These are phyloP conservation scores for Tremella mesenterica DNA, from an alignment of 768 basidiomycete genomes.

Conservation along the genomic window DNA sequence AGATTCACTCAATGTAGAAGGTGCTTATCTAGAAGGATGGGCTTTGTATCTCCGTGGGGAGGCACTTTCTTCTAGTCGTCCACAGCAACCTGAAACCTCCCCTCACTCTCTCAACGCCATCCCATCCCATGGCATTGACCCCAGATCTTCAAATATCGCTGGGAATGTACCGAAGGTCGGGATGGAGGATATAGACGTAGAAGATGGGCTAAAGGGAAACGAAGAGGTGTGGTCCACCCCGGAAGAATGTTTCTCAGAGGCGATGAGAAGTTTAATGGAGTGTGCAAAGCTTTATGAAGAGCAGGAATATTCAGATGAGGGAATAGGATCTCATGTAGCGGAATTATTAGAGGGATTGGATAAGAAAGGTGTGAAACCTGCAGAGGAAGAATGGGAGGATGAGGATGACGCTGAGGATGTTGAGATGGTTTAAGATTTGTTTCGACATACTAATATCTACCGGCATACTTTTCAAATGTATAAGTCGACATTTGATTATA, in stretches of 20 bases:
- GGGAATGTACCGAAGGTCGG: too few relatives aligned
- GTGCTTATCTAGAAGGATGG: constrained; percentile 93
- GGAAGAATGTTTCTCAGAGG: constrained; percentile 69
- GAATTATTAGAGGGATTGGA: constrained; percentile 67
- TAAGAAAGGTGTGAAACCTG: constrained; percentile 57
- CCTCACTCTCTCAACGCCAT: background rate
- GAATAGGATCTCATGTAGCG: constrained; percentile 62
- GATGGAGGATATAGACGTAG: constrained; percentile 51
- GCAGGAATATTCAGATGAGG: constrained; percentile 66
- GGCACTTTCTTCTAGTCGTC: constrained; percentile 19
- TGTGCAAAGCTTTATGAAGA: constrained; percentile 68
- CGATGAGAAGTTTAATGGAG: constrained; percentile 72
- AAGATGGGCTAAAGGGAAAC: constrained; percentile 47
- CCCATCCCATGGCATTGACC: constrained; percentile 48
- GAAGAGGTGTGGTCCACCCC: too few relatives aligned
- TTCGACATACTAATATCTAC: background rate
- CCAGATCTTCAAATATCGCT: too few relatives aligned
- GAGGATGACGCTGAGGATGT: constrained; percentile 50
- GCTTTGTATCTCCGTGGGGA: constrained; percentile 60
- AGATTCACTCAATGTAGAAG: constrained; percentile 80
- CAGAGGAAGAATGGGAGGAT: constrained; percentile 52
- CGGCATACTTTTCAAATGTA: background rate
- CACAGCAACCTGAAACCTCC: too few relatives aligned
- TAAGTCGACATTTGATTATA: background rate
- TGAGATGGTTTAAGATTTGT: constrained; percentile 45